These are phyloP conservation scores for Trichoderma lentiforme DNA, from an alignment of 2,329 filamentous ascomycete genomes.

Conservation along the genomic window DNA sequence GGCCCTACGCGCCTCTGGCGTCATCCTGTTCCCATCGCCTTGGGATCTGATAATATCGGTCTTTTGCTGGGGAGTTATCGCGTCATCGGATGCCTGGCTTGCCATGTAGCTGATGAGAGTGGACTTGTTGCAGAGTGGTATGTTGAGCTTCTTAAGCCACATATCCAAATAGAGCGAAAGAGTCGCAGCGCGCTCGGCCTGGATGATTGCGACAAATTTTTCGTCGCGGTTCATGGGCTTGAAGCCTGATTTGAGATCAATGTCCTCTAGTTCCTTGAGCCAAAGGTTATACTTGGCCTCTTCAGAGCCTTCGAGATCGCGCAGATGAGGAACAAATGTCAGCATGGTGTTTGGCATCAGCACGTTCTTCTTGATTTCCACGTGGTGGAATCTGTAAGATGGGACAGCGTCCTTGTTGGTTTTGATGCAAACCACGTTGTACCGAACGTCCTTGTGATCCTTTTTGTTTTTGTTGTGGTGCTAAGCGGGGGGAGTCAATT, in stretches of 20 bases:
- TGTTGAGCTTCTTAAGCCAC: conserved; percentile 49
- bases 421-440: conserved; percentile 45
- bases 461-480: conserved; percentile 45
- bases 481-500: conserved; percentile 30
- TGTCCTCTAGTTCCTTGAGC: conserved; percentile 55
- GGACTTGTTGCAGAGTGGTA: conserved; percentile 51
- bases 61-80: conserved; percentile 54
- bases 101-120: conserved; percentile 54
- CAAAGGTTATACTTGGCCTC: conserved; percentile 54
- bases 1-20: conserved; percentile 41
- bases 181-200: conserved; percentile 50
- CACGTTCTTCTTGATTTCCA: conserved; percentile 58
- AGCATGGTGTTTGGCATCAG: conserved; percentile 59
- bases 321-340: conserved; percentile 57
- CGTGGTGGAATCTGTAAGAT: conserved; percentile 57
- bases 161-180: conserved; percentile 52
- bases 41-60: conserved; percentile 49
- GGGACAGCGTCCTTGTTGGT: conserved; percentile 52
- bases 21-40: conserved; percentile 37
- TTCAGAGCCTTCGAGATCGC: conserved; percentile 55
- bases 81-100: conserved; percentile 44
- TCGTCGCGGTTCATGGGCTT: conserved; percentile 51
- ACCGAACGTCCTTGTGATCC: conserved; percentile 42
- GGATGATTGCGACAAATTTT: conserved; percentile 47
- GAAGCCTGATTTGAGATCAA: conserved; percentile 57